A percentile compares a stretch with the other conserved stretches of the same genome.
phyloP scores from a whole-genome alignment of 2,329 filamentous ascomycete genomes.

The Arthrinium phaeospermum region DNA sequence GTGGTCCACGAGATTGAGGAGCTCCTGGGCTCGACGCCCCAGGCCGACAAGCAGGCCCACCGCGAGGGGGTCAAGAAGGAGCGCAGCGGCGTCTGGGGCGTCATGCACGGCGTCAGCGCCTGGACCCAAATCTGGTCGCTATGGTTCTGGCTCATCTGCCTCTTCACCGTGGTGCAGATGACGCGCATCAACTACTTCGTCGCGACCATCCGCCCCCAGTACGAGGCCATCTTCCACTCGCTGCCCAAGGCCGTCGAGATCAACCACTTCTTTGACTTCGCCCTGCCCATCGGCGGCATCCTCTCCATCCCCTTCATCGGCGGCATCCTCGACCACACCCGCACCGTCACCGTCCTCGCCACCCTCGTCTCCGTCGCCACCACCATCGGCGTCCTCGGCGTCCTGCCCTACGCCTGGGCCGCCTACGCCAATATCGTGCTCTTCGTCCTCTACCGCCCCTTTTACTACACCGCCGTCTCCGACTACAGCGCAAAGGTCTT shows the following conservation, averaged over 20 bases:
- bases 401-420: slow-evolving; percentile 71
- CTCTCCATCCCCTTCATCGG: slow-evolving; percentile 89
- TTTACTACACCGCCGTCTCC: slow-evolving; percentile 90
- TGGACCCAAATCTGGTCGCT: slow-evolving; percentile 75
- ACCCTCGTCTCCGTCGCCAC: slow-evolving; percentile 75
- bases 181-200: slow-evolving; percentile 92
- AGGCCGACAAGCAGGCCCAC: slow-evolving; percentile 67
- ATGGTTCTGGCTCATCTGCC: slow-evolving; percentile 84
- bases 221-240: slow-evolving; percentile 74
- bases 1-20: slow-evolving; percentile 75
- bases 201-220: slow-evolving; percentile 83
- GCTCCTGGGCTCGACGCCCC: slow-evolving; percentile 66
- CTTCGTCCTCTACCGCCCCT: slow-evolving; percentile 84
- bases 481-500: slow-evolving; percentile 93
- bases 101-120: slow-evolving; percentile 76
- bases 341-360: slow-evolving; percentile 72
- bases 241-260: slow-evolving; percentile 67
- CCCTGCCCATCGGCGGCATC: slow-evolving; percentile 82
- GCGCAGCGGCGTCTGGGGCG: slow-evolving; percentile 83
- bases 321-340: slow-evolving; percentile 75
- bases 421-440: slow-evolving; percentile 78
- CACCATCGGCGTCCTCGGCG: slow-evolving; percentile 75
- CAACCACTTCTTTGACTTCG: slow-evolving; percentile 87
- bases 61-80: slow-evolving; percentile 73
- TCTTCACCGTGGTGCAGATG: slow-evolving; percentile 81